Evolutionary conservation across 2,329 filamentous ascomycete species (phyloP), one percentile per base, ranked within the genome.

Genomic region (Eutypella sp.): DNA sequence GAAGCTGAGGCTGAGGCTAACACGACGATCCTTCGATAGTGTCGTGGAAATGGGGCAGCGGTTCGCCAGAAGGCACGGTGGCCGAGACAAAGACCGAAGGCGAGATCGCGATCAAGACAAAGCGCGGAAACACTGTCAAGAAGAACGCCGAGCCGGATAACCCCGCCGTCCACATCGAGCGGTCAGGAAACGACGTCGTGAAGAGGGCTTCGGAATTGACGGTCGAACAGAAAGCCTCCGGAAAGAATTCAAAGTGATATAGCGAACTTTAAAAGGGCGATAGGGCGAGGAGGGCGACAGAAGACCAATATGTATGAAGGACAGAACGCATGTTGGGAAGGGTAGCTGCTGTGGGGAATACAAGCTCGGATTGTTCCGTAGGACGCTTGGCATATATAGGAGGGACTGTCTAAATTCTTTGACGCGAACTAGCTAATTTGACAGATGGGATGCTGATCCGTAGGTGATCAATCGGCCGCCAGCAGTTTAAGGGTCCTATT

Each of bases 131-230:
- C 62, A 79, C 74, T 23, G 76, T 85, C 61, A 80, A 77, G 65
- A 82, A 80, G 67, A 81, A 79, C 33, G 81, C 78, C 42, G 73
- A 78, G 22, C 72, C 75, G 23, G 71, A 72, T 18, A 79, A 85
- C 52, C 81, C 80, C 3, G 82, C 81, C 25, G 76, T 85, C 5
- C 74, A 76, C 51, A 65, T 85, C 55, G 70, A 71, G 55, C 72
- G 79, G 39, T 68, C 72, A 13, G 81, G 81, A 40, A 82, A 84
- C 55, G 81, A 85, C 60, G 80, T 84, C 18, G 79, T 83, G 43
- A 84, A 85, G 67, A 72, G 72, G 50, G 78, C 80, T 11, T 76
- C 72, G 37, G 81, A 85, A 64, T 66, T 84, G 23, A 71, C 74
- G 3, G 68, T 84, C 27, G 77, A 82, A 46, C 59, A 75, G 54